Percentiles rank a stretch among this genome's conserved stretches.
These are phyloP conservation scores for Chaetomium olivaceum DNA, from an alignment of 2,329 filamentous ascomycete genomes.

Conservation along the genomic window DNA sequence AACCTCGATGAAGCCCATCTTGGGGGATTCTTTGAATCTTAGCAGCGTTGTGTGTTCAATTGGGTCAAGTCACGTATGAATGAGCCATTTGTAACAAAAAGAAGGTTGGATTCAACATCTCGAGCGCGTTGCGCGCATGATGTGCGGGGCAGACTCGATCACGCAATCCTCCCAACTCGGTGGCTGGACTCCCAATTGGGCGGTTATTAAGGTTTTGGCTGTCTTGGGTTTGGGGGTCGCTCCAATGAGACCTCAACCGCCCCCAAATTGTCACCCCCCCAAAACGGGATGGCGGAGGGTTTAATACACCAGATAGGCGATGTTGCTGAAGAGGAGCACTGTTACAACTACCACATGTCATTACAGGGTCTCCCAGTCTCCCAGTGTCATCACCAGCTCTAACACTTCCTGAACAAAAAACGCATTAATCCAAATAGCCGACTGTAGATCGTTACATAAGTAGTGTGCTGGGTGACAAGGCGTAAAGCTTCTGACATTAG, in stretches of 20 bases:
- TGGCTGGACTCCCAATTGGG: slow-evolving; percentile 3
- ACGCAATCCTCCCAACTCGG: slow-evolving; percentile 27
- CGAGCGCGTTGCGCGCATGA: slow-evolving; percentile 6
- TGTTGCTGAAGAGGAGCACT: too few relatives aligned
- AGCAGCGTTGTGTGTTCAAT: neutral
- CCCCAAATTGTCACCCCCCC: neutral
- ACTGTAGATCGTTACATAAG: too few relatives aligned
- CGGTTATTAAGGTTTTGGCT: neutral
- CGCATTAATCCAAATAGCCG: too few relatives aligned
- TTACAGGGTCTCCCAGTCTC: too few relatives aligned
- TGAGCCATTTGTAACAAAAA: neutral
- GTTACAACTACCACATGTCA: too few relatives aligned
- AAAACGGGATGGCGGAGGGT: neutral
- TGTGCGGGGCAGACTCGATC: slow-evolving; percentile 29
- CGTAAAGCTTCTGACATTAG: too few relatives aligned
- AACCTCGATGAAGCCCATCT: slow-evolving; percentile 26
- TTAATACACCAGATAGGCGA: neutral
- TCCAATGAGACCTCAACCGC: slow-evolving; percentile 9
- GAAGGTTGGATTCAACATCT: neutral
- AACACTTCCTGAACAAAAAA: too few relatives aligned
- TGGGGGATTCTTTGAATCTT: neutral
- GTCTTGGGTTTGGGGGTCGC: neutral
- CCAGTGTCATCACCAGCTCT: too few relatives aligned
- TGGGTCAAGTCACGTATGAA: neutral
- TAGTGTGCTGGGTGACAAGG: too few relatives aligned